Evolutionary conservation across 768 basidiomycete species (phyloP), one percentile per base, ranked within the genome.

Genomic region (Kwoniella shandongensis): DNA sequence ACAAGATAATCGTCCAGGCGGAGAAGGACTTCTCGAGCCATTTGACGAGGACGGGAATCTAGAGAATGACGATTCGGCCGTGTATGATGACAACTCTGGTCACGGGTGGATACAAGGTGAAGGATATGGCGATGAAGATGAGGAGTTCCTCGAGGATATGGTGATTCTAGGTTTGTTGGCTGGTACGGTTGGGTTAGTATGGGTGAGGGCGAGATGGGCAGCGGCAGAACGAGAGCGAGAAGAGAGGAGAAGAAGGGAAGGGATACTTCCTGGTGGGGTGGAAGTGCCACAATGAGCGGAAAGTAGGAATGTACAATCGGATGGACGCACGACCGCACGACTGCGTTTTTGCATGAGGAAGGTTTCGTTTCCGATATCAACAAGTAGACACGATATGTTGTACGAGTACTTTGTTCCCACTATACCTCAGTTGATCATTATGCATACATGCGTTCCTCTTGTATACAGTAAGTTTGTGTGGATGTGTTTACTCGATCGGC

Each of bases 161-260:
- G 73, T 91, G 32, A 80, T 93, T 41, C 81, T 92, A 2, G 74
- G 83, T 42, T 79, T 93, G 18, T 88, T 88, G 70, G 77, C 87
- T 20, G 79, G 83, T 17, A 87, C 90, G 45, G 87, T 87, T 26
- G 78, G 85, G 41, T 79, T 92, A 65, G 80, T 91, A 50, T 91
- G 88, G 73, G 79, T 89, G 56, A 84, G 90, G 61, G 87, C 86
- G 5, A 83, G 89, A 57, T 86, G 89, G 66, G 84, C 87, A 25
- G 86, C 87, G 64, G 79, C 86, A 52, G 83, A 86, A 76, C 81
- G 88, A 54, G 79, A 86, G 59, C 44, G 60, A 39, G 41, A 55
- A 81, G 88, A 59, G 79, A 86, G 60, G 25, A 44, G 50, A 15
- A 40, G 51, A 30, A 51, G 57, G 29, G 51, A 59, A 15, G 45